Evolutionary conservation across 495 filamentous ascomycete species (phyloP), one percentile per base, ranked within the genome.

Genomic region (Opeltia flavorubescens): DNA sequence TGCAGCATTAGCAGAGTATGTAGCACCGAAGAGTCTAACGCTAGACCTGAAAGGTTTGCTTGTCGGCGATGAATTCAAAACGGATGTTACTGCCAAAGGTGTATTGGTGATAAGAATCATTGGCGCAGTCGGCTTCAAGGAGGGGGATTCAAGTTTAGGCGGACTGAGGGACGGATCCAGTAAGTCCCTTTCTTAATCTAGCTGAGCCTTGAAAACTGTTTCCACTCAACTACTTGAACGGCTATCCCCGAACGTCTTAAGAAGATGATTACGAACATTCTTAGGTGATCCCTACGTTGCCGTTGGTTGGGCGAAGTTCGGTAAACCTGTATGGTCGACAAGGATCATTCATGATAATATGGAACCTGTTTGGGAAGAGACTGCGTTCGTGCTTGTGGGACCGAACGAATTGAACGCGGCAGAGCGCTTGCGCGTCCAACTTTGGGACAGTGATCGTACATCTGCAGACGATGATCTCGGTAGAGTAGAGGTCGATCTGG

Each of bases 381-480:
- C 72, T 46, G 71, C 74, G 5, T 76, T 68, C 31, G 53, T 86
- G 3, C 63, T 85, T 1, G 77, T 86, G 0, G 73, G 74, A 0
- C 71, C 78, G 0, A 72, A 84, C 46, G 82, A 85, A 55, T 56
- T 86, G 24, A 84, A 85, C 51, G 81, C 81, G 4, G 66, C 75
- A n/a, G 82, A 86, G 59, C 74, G 68, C 21, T 58, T 86, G 9
- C 67, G 77, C 2, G 53, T 85, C 0, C 77, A 83, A 55, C 59
- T 86, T 4, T 86, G 81, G 80, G 82, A 86, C 51, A 82, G 77
- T 9, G 82, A 86, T 57, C 62, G 69, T 24, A 67, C 66, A 42
- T 79, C 76, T 3, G 82, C 81, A 5, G 82, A 86, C 53, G 82
- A 86, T 56, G 78, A 85, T 48, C 66, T 85, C 2, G 82, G 82